Conservation (phyloP, 2,329 filamentous ascomycete species). For the Cadophora malorum region DNA sequence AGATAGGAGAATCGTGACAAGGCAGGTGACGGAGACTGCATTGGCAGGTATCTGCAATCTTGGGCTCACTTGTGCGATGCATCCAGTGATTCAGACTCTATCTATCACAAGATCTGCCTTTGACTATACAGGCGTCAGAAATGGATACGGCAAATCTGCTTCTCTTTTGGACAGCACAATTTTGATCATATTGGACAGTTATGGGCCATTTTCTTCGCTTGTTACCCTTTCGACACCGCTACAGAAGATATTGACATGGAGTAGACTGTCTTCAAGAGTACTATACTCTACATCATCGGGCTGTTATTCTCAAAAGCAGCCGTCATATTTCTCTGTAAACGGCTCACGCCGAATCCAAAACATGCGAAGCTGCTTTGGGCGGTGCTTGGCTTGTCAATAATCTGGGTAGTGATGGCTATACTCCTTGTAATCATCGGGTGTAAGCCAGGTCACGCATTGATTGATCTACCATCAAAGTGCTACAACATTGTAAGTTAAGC, state of each 20-base stretch:
- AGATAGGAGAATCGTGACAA: neutral
- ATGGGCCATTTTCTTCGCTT: neutral
- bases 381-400: neutral
- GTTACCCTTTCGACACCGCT: neutral
- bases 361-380: neutral
- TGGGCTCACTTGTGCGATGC: slow-evolving; percentile 47
- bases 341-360: neutral
- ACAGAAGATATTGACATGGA: neutral
- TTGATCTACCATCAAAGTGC: slow-evolving; percentile 1
- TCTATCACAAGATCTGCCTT: slow-evolving; percentile 1
- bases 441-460: neutral
- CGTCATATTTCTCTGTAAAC: neutral
- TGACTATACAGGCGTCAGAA: neutral
- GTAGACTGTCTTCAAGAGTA: neutral
- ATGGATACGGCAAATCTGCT: neutral
- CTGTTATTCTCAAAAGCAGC: slow-evolving; percentile 3
- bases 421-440: slow-evolving; percentile 2
- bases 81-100: neutral
- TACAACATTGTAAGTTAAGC: slow-evolving; percentile 1
- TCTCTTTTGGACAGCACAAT: neutral
- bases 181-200: neutral
- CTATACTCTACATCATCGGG: neutral
- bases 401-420: neutral
- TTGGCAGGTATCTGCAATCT: slow-evolving; percentile 31
- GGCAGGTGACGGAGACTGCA: neutral